These are phyloP conservation scores for Westerdykella ornata DNA, from an alignment of 2,329 filamentous ascomycete genomes.

Conservation along the genomic window DNA sequence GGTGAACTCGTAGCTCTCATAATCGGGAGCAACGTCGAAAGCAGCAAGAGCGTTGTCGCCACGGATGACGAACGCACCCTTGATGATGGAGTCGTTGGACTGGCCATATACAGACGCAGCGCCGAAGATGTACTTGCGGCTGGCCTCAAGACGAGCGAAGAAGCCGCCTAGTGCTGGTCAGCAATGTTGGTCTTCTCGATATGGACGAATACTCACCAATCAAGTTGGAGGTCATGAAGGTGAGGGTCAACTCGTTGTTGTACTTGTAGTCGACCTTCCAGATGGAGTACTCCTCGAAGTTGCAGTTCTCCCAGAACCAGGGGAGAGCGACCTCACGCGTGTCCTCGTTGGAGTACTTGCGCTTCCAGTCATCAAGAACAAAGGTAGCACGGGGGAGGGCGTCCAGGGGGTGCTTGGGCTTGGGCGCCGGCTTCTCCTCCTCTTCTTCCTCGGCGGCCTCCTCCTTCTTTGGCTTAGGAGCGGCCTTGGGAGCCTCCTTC, in stretches of 20 bases:
- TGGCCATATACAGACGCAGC: conserved; percentile 80
- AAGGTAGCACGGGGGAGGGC: conserved; percentile 71
- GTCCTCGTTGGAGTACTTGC: conserved; percentile 95
- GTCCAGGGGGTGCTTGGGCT: conserved; percentile 96
- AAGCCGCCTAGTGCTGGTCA: conserved; percentile 60
- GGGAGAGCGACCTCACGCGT: conserved; percentile 74
- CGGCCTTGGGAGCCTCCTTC: conserved; percentile 44
- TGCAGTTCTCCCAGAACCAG: conserved; percentile 97
- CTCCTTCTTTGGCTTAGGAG: conserved; percentile 48
- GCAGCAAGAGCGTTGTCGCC: conserved; percentile 79
- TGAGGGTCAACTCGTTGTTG: conserved; percentile 92
- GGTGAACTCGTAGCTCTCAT: conserved; percentile 90
- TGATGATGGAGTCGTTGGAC: conserved; percentile 82
- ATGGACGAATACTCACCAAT: conserved; percentile 54
- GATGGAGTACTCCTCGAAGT: conserved; percentile 90
- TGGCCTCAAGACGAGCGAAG: conserved; percentile 93
- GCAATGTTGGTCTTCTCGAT: neutral
- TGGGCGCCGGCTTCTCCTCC: conserved; percentile 59
- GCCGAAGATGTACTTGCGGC: conserved; percentile 97
- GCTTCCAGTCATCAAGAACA: conserved; percentile 95
- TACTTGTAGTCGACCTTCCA: conserved; percentile 98
- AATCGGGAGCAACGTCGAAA: conserved; percentile 96
- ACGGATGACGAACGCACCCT: conserved; percentile 91
- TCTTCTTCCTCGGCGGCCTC: conserved; percentile 57
- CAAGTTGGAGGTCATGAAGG: conserved; percentile 99